These are phyloP conservation scores for Aspergillus ibericus DNA, from an alignment of 2,329 filamentous ascomycete species.

Conservation along the genomic window DNA sequence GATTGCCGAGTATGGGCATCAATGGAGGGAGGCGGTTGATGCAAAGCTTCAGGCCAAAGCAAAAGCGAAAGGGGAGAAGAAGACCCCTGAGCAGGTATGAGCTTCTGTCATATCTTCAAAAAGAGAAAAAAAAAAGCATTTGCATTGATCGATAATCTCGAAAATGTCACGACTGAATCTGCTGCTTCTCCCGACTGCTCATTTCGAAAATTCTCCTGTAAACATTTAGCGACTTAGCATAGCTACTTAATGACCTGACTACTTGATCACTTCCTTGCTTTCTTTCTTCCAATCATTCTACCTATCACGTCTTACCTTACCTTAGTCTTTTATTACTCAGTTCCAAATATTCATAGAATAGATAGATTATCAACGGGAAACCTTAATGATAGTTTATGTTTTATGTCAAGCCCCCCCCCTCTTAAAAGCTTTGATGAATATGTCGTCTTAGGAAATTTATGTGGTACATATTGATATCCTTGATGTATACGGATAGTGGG, in stretches of 20 bases:
- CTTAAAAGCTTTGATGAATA: too few relatives aligned
- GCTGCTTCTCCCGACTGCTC: not conserved
- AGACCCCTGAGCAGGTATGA: not conserved
- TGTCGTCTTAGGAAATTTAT: too few relatives aligned
- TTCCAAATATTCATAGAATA: too few relatives aligned
- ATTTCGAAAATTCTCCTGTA: not conserved
- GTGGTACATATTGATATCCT: too few relatives aligned
- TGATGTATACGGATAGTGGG: too few relatives aligned
- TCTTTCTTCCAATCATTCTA: too few relatives aligned
- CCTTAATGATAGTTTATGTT: too few relatives aligned
- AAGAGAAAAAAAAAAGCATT: not conserved
- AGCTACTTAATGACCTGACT: not conserved
- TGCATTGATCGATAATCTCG: not conserved
- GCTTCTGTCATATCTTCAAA: not conserved
- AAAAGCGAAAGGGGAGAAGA: slow-evolving; percentile 30
- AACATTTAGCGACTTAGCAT: not conserved
- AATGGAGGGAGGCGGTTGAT: slow-evolving; percentile 58
- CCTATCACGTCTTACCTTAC: too few relatives aligned
- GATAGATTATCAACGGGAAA: too few relatives aligned
- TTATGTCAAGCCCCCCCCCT: too few relatives aligned
- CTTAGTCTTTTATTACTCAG: too few relatives aligned
- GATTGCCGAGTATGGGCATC: slow-evolving; percentile 51
- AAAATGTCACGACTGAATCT: not conserved
- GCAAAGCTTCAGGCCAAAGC: slow-evolving; percentile 38
- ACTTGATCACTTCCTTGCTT: not conserved